Conservation (phyloP, 148 eudicot species). For the Camellia japonica region DNA sequence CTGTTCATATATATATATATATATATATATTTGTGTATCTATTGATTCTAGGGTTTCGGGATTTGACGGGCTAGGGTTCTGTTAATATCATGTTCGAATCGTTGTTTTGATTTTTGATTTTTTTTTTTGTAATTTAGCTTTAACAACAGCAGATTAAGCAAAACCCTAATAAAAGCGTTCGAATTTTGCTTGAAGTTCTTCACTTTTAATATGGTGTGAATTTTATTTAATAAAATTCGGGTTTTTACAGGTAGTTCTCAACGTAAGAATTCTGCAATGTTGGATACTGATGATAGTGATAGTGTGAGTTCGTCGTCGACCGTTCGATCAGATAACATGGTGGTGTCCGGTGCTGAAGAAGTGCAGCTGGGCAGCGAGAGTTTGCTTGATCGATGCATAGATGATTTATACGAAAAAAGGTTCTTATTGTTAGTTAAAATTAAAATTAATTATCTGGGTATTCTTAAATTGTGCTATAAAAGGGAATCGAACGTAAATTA, state of each 20-base stretch:
- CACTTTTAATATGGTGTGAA: neutral
- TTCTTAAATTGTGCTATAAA: neutral
- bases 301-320: constrained; percentile 79
- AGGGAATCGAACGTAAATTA: neutral
- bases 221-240: neutral
- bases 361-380: constrained; percentile 50
- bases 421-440: constrained; percentile 11
- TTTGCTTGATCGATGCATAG: constrained; percentile 68
- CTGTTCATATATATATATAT: neutral
- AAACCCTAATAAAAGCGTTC: neutral
- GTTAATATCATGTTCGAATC: neutral
- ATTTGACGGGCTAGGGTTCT: constrained; percentile 4
- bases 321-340: constrained; percentile 45
- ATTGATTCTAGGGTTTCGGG: neutral
- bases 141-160: neutral
- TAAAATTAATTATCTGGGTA: neutral
- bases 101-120: neutral
- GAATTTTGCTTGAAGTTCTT: neutral
- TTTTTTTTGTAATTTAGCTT: neutral
- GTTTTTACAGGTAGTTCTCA: constrained; percentile 57
- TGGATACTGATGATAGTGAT: constrained; percentile 79
- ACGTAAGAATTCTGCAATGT: constrained; percentile 69
- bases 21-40: neutral
- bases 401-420: constrained; percentile 86
- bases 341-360: constrained; percentile 47